Base-by-base conservation (phyloP, 192 early-diverging fungal genomes). In the Funneliformis geosporum region DNA sequence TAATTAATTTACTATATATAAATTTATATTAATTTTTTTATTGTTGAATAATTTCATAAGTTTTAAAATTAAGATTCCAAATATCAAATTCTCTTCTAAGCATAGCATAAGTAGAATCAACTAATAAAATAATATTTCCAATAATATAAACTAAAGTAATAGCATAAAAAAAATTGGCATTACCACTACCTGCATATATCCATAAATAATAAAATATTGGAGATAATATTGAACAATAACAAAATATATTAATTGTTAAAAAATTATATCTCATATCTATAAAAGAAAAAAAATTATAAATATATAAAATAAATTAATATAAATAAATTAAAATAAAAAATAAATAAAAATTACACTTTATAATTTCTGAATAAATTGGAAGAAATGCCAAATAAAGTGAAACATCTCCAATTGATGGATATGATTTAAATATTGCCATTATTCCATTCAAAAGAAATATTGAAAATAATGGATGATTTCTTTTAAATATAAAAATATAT, bases 131-230 rank as follows among this genome's bases (percentile, higher is more conserved):
- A 50, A 97, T 92, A 84, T 97, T 95, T 0, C 94, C 94, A 70
- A 97, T 84, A 21, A 89, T 93, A 60, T 95, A 96, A 5, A 99
- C 94, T 55, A 99, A 89, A 1, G 96, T 98, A 14, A 97, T 96
- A 5, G 97, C 96, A 80, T 97, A 99, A 81, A 95, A 98, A 81
- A 98, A 99, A 82, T 99, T 99, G 74, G 97, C 95, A 85, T 99
- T 99, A 33, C 96, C 98, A 70, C 92, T 93, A 11, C 97, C 98
- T 25, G 92, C 92, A 83, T 96, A 96, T 46, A 98, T 93, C 98
- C 98, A 99, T 50, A 97, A 84, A 76, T 96, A 89, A 92, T 95
- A 95, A 80, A 98, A 97, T 38, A 97, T 89, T 1, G 97, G 97
- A 0, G 92, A 92, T 62, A 98, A 86, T 8, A 95, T 83, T 9